phyloP scores from a whole-genome alignment of 768 basidiomycete genomes.

The Leccinellum albellum region DNA sequence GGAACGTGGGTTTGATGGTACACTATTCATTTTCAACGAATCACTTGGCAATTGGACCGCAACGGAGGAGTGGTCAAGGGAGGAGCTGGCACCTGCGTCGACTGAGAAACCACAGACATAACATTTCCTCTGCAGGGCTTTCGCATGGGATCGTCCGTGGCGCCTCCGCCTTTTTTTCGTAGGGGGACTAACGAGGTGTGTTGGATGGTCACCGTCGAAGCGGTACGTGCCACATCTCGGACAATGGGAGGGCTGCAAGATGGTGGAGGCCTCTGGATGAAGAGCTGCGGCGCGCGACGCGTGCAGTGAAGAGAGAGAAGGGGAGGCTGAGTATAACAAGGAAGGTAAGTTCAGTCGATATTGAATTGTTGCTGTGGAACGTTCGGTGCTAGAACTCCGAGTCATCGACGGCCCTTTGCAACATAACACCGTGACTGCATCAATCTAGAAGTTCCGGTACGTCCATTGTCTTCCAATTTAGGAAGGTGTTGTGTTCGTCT shows the following conservation, averaged over 20 bases:
- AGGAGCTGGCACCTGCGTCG: neutral
- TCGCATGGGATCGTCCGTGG: neutral
- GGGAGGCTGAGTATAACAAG: slow-evolving; percentile 47
- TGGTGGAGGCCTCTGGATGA: slow-evolving; percentile 24
- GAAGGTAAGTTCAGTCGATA: slow-evolving; percentile 49
- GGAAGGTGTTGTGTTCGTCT: slow-evolving; percentile 27
- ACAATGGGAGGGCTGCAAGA: slow-evolving; percentile 37
- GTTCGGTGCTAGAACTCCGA: neutral
- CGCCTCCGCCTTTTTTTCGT: slow-evolving; percentile 21
- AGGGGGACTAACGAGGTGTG: slow-evolving; percentile 29
- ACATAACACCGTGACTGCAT: too few relatives aligned
- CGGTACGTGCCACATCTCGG: slow-evolving; percentile 51
- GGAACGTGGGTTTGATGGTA: neutral
- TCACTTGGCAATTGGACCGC: neutral
- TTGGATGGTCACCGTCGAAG: slow-evolving; percentile 37
- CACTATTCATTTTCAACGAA: neutral
- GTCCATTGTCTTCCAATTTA: slow-evolving; percentile 20
- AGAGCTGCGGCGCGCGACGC: slow-evolving; percentile 36
- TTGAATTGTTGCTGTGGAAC: slow-evolving; percentile 30
- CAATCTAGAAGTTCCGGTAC: neutral
- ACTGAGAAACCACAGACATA: slow-evolving; percentile 17
- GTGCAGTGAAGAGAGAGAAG: slow-evolving; percentile 63
- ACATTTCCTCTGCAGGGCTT: slow-evolving; percentile 14
- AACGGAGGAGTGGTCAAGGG: neutral
- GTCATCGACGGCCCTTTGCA: too few relatives aligned